Evolutionary conservation across 768 basidiomycete species (phyloP).

Genomic region (Trametes sanguinea): DNA sequence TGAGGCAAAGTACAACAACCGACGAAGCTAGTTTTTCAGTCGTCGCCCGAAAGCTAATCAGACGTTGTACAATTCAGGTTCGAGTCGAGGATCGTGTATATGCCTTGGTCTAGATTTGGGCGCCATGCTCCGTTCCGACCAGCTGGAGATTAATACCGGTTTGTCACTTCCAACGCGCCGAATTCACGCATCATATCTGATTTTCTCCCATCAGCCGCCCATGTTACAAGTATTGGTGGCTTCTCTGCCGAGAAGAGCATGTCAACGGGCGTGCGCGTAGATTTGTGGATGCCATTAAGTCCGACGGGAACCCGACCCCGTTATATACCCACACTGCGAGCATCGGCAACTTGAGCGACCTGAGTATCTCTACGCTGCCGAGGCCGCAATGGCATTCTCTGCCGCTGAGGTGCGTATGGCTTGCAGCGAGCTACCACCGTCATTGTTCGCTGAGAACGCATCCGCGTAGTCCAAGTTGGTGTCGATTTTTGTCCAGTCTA

Average conservation of each 20-base stretch:
- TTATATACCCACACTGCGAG: background rate
- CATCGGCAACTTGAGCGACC: background rate
- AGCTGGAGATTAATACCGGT: too few species aligned
- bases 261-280: too few species aligned
- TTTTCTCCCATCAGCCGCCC: background rate
- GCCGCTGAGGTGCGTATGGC: conserved; percentile 5
- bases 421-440: background rate
- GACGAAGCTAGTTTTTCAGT: too few species aligned
- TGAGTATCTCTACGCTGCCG: background rate
- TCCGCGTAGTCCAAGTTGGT: background rate
- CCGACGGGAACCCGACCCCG: background rate
- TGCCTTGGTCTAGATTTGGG: too few species aligned
- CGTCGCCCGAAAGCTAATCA: too few species aligned
- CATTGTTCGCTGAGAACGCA: background rate
- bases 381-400: conserved; percentile 4
- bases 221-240: background rate
- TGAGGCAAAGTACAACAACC: too few species aligned
- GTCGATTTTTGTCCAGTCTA: conserved; percentile 13
- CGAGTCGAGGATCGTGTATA: too few species aligned
- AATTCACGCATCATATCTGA: background rate
- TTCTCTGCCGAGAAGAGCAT: background rate
- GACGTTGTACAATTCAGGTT: too few species aligned
- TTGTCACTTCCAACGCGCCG: background rate
- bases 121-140: too few species aligned
- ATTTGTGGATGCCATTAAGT: too few species aligned